Conservation (phyloP, 768 basidiomycete genomes). For the Podaxis carcinomalis region DNA sequence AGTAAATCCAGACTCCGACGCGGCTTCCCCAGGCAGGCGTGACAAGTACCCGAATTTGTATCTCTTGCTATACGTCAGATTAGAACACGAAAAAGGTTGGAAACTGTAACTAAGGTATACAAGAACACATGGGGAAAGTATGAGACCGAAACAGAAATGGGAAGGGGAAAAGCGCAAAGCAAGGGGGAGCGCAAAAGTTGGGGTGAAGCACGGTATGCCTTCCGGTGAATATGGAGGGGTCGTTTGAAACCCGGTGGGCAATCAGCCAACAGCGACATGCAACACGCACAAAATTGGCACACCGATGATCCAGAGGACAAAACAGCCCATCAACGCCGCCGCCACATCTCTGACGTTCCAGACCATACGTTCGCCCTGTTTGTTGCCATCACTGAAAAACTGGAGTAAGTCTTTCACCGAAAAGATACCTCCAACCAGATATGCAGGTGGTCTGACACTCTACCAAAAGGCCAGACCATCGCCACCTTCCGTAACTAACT, state of each 20-base stretch:
- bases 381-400: background rate
- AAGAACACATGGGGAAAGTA: too few relatives aligned
- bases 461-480: background rate
- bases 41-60: too few relatives aligned
- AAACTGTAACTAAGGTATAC: too few relatives aligned
- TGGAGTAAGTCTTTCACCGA: background rate
- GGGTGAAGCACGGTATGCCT: too few relatives aligned
- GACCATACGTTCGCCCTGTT: background rate
- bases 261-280: background rate
- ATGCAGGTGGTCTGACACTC: too few relatives aligned
- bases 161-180: too few relatives aligned
- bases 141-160: too few relatives aligned
- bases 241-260: background rate
- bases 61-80: too few relatives aligned
- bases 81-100: too few relatives aligned
- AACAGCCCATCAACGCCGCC: constrained; percentile 1
- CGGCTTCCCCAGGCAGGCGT: too few relatives aligned
- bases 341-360: background rate
- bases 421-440: background rate
- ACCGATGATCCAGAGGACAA: background rate
- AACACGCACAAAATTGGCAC: background rate
- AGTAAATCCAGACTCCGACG: too few relatives aligned
- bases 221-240: constrained; percentile 1
- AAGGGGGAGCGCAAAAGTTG: too few relatives aligned
- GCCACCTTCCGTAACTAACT: background rate